Evolutionary conservation across 495 filamentous ascomycete genomes (phyloP).

Genomic region (Penicillium bovifimosum): DNA sequence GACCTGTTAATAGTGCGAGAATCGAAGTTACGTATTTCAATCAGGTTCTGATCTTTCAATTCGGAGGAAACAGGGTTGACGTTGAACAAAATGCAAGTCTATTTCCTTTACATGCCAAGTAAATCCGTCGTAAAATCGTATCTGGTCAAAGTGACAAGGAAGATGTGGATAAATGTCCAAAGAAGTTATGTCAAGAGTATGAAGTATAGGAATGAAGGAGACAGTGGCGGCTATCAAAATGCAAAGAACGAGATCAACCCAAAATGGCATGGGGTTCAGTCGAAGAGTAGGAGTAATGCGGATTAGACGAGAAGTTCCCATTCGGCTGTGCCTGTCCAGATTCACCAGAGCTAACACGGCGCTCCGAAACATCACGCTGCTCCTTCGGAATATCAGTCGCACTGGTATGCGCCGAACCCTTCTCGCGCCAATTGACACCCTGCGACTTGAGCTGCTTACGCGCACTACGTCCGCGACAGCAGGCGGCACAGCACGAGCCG

Average conservation of each 20-base stretch:
- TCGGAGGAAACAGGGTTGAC: background rate
- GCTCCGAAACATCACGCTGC: background rate
- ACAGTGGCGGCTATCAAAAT: background rate
- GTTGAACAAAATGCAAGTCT: background rate
- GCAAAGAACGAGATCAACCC: background rate
- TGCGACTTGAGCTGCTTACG: constrained; percentile 34
- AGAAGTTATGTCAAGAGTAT: background rate
- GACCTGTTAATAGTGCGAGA: background rate
- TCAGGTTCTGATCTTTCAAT: background rate
- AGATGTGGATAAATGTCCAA: constrained; percentile 2
- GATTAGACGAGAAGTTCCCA: background rate
- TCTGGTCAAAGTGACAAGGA: background rate
- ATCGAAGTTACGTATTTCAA: background rate
- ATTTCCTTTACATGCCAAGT: background rate
- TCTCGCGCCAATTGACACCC: constrained; percentile 20
- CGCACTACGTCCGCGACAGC: constrained; percentile 40
- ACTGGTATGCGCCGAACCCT: background rate
- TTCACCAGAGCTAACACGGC: background rate
- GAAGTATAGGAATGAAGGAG: background rate
- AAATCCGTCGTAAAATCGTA: constrained; percentile 2
- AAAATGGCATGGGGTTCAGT: constrained; percentile 4
- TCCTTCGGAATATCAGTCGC: background rate
- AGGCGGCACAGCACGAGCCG: constrained; percentile 59
- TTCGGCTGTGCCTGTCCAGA: background rate
- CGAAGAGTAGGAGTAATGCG: background rate